Evolutionary conservation across 495 filamentous ascomycete genomes (phyloP).

Genomic region (Xylaria cubensis): DNA sequence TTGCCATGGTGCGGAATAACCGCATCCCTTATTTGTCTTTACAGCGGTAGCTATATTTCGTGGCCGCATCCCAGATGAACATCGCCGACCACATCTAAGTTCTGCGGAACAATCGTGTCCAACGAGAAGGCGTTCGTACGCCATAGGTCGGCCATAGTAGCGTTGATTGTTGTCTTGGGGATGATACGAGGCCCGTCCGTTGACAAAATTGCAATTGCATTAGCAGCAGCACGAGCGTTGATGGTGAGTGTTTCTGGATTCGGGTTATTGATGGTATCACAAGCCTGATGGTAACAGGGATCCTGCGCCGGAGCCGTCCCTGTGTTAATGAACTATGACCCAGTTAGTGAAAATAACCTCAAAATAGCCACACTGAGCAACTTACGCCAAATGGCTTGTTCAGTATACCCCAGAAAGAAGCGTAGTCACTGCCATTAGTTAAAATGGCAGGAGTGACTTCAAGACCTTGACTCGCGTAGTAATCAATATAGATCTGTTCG

Average conservation of each 20-base stretch:
- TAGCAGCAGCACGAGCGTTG: slow-evolving; percentile 51
- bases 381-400: slow-evolving; percentile 40
- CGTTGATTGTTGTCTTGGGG: slow-evolving; percentile 41
- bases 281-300: slow-evolving; percentile 54
- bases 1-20: not conserved
- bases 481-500: slow-evolving; percentile 45
- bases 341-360: not conserved
- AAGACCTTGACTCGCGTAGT: slow-evolving; percentile 42
- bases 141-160: slow-evolving; percentile 12
- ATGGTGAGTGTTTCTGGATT: slow-evolving; percentile 47
- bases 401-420: slow-evolving; percentile 45
- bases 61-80: slow-evolving; percentile 12
- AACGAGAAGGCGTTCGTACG: not conserved
- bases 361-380: slow-evolving; percentile 22
- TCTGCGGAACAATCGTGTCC: not conserved
- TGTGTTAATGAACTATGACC: slow-evolving; percentile 33
- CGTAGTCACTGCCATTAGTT: slow-evolving; percentile 53
- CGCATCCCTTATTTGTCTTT: not conserved
- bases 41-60: not conserved
- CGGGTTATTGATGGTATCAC: slow-evolving; percentile 50
- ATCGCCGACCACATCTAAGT: not conserved
- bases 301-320: slow-evolving; percentile 50
- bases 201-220: slow-evolving; percentile 49
- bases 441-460: slow-evolving; percentile 44
- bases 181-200: slow-evolving; percentile 47